A percentile compares a stretch with the other conserved stretches of the same genome.
phyloP scores from a whole-genome alignment of 2,329 filamentous ascomycete genomes.

The Colletotrichum euphorbiae region DNA sequence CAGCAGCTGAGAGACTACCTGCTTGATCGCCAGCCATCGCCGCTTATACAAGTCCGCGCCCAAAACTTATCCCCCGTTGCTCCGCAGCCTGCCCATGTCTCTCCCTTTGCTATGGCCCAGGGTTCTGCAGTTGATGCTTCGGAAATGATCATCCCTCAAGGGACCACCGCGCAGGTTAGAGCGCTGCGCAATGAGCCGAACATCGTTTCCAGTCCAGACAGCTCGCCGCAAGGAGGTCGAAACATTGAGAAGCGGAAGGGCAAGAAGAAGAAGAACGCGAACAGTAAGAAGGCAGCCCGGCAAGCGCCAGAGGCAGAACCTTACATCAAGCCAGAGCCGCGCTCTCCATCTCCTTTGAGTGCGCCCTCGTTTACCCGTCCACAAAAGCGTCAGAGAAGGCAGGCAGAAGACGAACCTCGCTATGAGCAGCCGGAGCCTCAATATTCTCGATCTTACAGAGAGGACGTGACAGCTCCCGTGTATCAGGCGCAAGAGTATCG shows the following conservation, averaged over 20 bases:
- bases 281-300: constrained; percentile 63
- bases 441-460: constrained; percentile 44
- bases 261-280: constrained; percentile 63
- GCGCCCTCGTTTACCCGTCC: constrained; percentile 65
- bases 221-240: constrained; percentile 66
- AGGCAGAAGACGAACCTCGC: constrained; percentile 55
- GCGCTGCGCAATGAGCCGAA: constrained; percentile 64
- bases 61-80: constrained; percentile 80
- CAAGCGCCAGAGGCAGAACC: constrained; percentile 58
- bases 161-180: constrained; percentile 65
- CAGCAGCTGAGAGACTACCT: constrained; percentile 33
- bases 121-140: constrained; percentile 47
- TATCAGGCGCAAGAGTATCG: constrained; percentile 44
- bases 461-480: constrained; percentile 48
- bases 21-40: constrained; percentile 59
- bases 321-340: constrained; percentile 74
- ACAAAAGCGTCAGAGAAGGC: constrained; percentile 66
- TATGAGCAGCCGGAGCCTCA: constrained; percentile 54
- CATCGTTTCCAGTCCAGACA: constrained; percentile 68
- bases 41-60: constrained; percentile 71
- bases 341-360: constrained; percentile 69
- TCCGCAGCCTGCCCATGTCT: constrained; percentile 79
- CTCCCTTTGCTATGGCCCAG: constrained; percentile 64
- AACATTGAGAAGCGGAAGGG: constrained; percentile 61
- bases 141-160: constrained; percentile 50